These are phyloP conservation scores for Cytospora chrysosperma DNA, from an alignment of 2,329 filamentous ascomycete genomes.

Conservation along the genomic window DNA sequence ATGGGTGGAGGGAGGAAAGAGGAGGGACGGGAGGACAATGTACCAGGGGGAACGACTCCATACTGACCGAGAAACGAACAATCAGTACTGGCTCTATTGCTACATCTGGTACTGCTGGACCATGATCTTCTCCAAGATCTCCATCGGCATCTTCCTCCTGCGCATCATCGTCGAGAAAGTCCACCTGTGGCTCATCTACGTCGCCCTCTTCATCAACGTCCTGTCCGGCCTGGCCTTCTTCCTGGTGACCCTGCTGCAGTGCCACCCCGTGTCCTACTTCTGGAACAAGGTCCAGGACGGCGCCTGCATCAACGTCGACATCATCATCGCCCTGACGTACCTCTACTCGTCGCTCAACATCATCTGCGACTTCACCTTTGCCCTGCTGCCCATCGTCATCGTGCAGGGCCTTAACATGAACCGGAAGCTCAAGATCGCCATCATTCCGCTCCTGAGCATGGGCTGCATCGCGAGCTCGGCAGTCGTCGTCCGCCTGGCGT, in stretches of 20 bases:
- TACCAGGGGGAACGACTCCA: no score
- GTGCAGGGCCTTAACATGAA: conserved; percentile 57
- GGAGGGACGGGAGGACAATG: no score
- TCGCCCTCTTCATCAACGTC: conserved; percentile 37
- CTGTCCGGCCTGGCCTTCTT: conserved; percentile 41
- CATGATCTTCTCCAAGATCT: conserved; percentile 38
- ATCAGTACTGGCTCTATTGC: conserved; percentile 28
- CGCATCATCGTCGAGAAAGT: conserved; percentile 38
- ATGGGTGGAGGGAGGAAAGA: no score
- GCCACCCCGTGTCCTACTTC: conserved; percentile 40
- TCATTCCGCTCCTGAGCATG: conserved; percentile 54
- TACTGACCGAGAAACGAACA: no score
- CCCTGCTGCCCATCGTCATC: conserved; percentile 52
- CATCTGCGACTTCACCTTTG: conserved; percentile 51
- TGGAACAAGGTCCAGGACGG: conserved; percentile 39
- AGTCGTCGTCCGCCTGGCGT: conserved; percentile 42
- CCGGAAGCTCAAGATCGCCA: conserved; percentile 47
- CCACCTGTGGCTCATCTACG: conserved; percentile 37
- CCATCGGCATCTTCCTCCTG: conserved; percentile 43
- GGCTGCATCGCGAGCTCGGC: conserved; percentile 52
- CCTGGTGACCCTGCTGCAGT: conserved; percentile 43
- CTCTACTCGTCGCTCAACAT: conserved; percentile 51
- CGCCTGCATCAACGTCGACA: conserved; percentile 39
- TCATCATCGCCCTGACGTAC: conserved; percentile 53
- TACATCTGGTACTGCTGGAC: conserved; percentile 28